Percentiles rank a stretch among this genome's conserved stretches.
Conservation (phyloP, 2,329 filamentous ascomycete genomes). For the Canariomyces notabilis region DNA sequence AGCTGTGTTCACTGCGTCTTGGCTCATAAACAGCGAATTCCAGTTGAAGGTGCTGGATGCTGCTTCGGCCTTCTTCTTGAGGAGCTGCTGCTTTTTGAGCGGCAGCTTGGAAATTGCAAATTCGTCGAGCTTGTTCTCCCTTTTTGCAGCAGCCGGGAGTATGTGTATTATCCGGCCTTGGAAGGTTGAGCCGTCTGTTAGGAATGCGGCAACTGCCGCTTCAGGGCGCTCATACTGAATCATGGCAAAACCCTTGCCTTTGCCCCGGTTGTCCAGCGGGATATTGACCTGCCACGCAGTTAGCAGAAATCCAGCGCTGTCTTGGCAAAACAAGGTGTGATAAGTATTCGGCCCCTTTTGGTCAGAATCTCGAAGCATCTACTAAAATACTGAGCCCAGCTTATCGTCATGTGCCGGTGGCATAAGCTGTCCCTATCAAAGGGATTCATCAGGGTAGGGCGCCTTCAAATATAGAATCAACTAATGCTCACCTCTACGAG, state of each 20-base stretch:
- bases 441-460: conserved; percentile 75
- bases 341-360: conserved; percentile 28
- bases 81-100: conserved; percentile 87
- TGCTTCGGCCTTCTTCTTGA: conserved; percentile 78
- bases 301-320: conserved; percentile 32
- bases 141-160: conserved; percentile 76
- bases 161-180: conserved; percentile 91
- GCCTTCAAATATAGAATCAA: conserved; percentile 17
- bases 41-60: conserved; percentile 81
- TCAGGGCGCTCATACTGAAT: conserved; percentile 70
- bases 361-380: conserved; percentile 95
- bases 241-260: conserved; percentile 86
- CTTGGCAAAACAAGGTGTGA: conserved; percentile 22
- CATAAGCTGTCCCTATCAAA: conserved; percentile 99
- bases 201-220: conserved; percentile 72
- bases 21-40: conserved; percentile 99
- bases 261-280: conserved; percentile 65
- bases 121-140: conserved; percentile 77
- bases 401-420: conserved; percentile 81
- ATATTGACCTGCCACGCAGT: conserved; percentile 70
- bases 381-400: conserved; percentile 98
- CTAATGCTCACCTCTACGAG: conserved; percentile 76
- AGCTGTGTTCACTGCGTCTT: conserved; percentile 89
- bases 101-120: conserved; percentile 86
- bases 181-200: conserved; percentile 79